Evolutionary conservation across 192 early-diverging fungal genomes (phyloP).

Genomic region (Helicostylum pulchrum): DNA sequence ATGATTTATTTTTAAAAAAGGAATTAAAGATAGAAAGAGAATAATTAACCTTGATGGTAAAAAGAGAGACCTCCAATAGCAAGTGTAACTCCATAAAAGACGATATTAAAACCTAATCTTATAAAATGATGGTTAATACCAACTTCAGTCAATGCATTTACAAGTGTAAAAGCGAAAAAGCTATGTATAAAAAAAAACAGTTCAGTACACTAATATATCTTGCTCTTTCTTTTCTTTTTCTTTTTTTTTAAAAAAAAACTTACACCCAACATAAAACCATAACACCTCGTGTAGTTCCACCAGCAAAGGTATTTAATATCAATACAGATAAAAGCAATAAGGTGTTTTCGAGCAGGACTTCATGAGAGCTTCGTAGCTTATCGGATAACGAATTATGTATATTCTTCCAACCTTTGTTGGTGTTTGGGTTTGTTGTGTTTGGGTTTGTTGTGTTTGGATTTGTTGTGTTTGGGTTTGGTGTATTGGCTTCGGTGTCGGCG

Average conservation of each 20-base stretch:
- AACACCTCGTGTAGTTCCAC: conserved; percentile 30
- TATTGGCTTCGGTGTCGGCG: no score
- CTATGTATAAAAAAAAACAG: not conserved
- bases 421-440: no score
- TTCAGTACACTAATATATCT: no score
- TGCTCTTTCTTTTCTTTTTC: no score
- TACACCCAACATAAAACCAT: conserved; percentile 37
- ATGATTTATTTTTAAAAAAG: not conserved
- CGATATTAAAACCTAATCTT: conserved; percentile 13
- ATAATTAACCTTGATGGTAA: conserved; percentile 8
- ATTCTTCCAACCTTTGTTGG: conserved; percentile 6
- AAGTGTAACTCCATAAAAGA: conserved; percentile 22
- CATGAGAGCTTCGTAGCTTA: conserved; percentile 18
- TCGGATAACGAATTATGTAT: not conserved
- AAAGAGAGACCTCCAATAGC: conserved; percentile 27
- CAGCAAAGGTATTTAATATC: conserved; percentile 32
- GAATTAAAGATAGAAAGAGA: not conserved
- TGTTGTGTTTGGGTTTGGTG: no score
- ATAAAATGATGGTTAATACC: conserved; percentile 5
- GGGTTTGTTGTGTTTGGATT: no score
- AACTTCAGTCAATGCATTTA: conserved; percentile 14
- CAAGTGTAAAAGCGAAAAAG: conserved; percentile 18
- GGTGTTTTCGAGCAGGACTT: conserved; percentile 24
- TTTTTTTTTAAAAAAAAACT: no score
- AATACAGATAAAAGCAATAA: conserved; percentile 35